Conservation (phyloP, 331 rosid genomes). For the Acacia pycnantha region DNA sequence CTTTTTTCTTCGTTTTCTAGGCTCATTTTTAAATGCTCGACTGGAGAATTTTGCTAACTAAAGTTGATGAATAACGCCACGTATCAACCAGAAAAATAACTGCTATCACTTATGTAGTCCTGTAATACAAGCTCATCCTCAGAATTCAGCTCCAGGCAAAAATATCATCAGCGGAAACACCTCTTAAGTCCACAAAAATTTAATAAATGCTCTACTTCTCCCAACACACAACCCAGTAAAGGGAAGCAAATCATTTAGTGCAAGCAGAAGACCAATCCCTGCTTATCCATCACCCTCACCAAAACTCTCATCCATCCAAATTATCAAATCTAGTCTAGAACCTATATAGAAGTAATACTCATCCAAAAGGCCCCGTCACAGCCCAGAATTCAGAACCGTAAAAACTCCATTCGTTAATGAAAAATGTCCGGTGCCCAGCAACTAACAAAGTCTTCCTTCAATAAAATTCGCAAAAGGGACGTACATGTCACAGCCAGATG, state of each 20-base stretch:
- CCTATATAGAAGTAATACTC: slow-evolving; percentile 27
- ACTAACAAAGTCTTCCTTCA: slow-evolving; percentile 33
- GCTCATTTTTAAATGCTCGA: slow-evolving; percentile 61
- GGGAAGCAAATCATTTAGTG: slow-evolving; percentile 21
- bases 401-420: slow-evolving; percentile 28
- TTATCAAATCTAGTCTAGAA: slow-evolving; percentile 34
- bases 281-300: slow-evolving; percentile 26
- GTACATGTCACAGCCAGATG: slow-evolving; percentile 30
- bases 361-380: slow-evolving; percentile 36
- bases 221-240: slow-evolving; percentile 32
- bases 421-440: slow-evolving; percentile 29
- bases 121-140: slow-evolving; percentile 15
- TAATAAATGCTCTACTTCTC: slow-evolving; percentile 31
- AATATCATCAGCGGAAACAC: slow-evolving; percentile 19
- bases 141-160: slow-evolving; percentile 1
- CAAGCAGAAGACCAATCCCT: slow-evolving; percentile 17
- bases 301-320: slow-evolving; percentile 28
- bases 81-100: slow-evolving; percentile 32
- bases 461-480: slow-evolving; percentile 33
- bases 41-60: slow-evolving; percentile 21
- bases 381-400: slow-evolving; percentile 25
- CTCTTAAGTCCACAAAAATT: slow-evolving; percentile 11
- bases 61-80: slow-evolving; percentile 12
- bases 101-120: slow-evolving; percentile 16
- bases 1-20: slow-evolving; percentile 51